Base-by-base conservation (phyloP, 148 eudicot genomes). In the Pharnaceum exiguum region DNA sequence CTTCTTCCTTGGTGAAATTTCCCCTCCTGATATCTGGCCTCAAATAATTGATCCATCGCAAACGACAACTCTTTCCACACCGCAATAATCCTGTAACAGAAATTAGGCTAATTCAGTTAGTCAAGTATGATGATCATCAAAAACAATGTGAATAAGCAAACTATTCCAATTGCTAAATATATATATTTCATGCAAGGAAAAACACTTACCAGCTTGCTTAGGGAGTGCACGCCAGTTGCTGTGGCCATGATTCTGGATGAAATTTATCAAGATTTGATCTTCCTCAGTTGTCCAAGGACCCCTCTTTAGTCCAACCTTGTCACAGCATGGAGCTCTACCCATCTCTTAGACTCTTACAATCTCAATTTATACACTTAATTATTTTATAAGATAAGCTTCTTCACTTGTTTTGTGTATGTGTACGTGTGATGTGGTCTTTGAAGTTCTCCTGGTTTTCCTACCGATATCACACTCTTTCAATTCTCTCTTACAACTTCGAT, bases 51-150 rank as follows among this genome's bases (percentile, higher is more conserved):
- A 56, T 83, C 95, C 95, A 87, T 10, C 95, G 70, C 7, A 87
- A 73, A 55, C 95, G 70, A 68, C 95, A 87, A 66, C 95, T 87
- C 60, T 87, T 87, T 48, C 95, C 95, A 51, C 95, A 87, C 54
- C 95, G 67, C 46, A 80, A 40, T 27, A 86, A 75, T 13, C 95
- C 89, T 86, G 19, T 38, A 73, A 12, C 5, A 31, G 11, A 27
- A 28, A 21, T 12, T 28, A 11, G 5, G 15, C 21, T 1, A 21
- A 11, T 21, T 7, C 1, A 28, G n/a, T 53, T 66, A 46, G 5
- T 5, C 6, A 21, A n/a, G n/a, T n/a, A n/a, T n/a, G n/a, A n/a
- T n/a, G n/a, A n/a, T n/a, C n/a, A n/a, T n/a, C n/a, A 35, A 35
- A 35, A 35, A 35, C 12, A 12, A 35, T 6, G 12, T 35, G 12